Base-by-base conservation (phyloP, 306 rosid species). In the Sesbania bispinosa region DNA sequence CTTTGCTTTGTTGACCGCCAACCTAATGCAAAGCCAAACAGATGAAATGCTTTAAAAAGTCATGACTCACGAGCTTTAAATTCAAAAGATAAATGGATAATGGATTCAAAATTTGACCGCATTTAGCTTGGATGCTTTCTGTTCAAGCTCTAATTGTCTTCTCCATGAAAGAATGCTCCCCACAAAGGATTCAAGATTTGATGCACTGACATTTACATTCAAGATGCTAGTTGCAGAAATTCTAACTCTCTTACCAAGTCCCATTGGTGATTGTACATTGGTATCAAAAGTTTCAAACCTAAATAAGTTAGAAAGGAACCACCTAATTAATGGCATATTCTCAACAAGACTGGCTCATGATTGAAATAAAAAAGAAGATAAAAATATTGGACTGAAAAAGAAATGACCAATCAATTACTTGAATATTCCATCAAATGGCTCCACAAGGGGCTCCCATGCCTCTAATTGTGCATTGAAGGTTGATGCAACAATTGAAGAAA, bases 381-480 rank as follows among this genome's bases (percentile, higher is more conserved):
- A 18, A 32, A 68, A 36, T 39, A 46, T 19, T 64, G n/a, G 4
- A 30, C 33, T 7, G 23, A 59, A 46, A 39, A 41, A 4, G 61
- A 54, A 43, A 47, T 52, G 61, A 39, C 50, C 7, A 21, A 69
- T 67, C 47, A 50, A 54, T 80, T 91, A 94, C 99, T 91, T 94
- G 85, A 94, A 89, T 83, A 94, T 94, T 79, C 97, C 99, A 81
- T 94, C 99, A 53, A 94, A 94, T 46, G 99, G 96, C 79, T 94
- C 99, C 71, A 94, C 88, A 68, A 94, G 84, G 51, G 99, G 99
- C 66, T 94, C 99, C 99, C 99, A 94, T 14, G 97, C 92, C 86
- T 94, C 97, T 79, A 91, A 83, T 75, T 89, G 92, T 35, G 99
- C 83, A 74, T 94, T 94, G 83, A 94, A 94, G 81, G 97, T 85